Evolutionary conservation across 2,329 filamentous ascomycete genomes (phyloP).

Genomic region (Talaromyces sp.): DNA sequence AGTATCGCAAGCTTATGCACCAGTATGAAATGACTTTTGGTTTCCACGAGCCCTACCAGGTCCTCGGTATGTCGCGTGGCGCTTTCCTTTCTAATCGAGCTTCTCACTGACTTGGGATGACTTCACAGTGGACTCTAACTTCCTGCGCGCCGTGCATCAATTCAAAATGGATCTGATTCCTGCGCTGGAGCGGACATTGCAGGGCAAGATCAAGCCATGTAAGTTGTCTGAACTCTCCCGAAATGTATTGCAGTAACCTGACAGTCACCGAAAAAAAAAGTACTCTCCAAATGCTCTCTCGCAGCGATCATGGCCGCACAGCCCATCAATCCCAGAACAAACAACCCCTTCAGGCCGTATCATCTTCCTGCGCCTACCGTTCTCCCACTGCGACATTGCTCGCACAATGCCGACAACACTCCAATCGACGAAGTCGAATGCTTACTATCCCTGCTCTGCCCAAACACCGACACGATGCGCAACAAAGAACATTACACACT

Average conservation of each 20-base stretch:
- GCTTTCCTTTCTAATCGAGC: slow-evolving; percentile 20
- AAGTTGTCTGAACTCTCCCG: slow-evolving; percentile 28
- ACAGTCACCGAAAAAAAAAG: slow-evolving; percentile 32
- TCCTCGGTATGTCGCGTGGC: slow-evolving; percentile 52
- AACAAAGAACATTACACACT: slow-evolving; percentile 48
- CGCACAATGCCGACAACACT: slow-evolving; percentile 38
- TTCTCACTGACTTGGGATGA: slow-evolving; percentile 11
- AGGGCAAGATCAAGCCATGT: slow-evolving; percentile 81
- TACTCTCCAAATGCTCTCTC: slow-evolving; percentile 67
- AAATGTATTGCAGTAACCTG: not conserved
- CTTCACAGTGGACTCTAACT: slow-evolving; percentile 69
- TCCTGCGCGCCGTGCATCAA: slow-evolving; percentile 73
- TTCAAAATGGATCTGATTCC: slow-evolving; percentile 87
- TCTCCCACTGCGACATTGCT: slow-evolving; percentile 44
- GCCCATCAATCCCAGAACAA: slow-evolving; percentile 34
- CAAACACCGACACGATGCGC: slow-evolving; percentile 33
- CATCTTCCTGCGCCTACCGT: slow-evolving; percentile 43
- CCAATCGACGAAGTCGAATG: slow-evolving; percentile 43
- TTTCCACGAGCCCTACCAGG: slow-evolving; percentile 92
- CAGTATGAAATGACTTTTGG: slow-evolving; percentile 82
- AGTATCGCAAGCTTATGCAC: slow-evolving; percentile 89
- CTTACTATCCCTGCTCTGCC: slow-evolving; percentile 41
- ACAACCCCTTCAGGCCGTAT: slow-evolving; percentile 35
- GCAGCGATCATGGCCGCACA: slow-evolving; percentile 39
- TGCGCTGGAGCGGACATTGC: slow-evolving; percentile 74